Percentiles rank a stretch among this genome's conserved stretches.
Conservation (phyloP, 352 stramenopile genomes). For the Phytophthora sansomeana region DNA sequence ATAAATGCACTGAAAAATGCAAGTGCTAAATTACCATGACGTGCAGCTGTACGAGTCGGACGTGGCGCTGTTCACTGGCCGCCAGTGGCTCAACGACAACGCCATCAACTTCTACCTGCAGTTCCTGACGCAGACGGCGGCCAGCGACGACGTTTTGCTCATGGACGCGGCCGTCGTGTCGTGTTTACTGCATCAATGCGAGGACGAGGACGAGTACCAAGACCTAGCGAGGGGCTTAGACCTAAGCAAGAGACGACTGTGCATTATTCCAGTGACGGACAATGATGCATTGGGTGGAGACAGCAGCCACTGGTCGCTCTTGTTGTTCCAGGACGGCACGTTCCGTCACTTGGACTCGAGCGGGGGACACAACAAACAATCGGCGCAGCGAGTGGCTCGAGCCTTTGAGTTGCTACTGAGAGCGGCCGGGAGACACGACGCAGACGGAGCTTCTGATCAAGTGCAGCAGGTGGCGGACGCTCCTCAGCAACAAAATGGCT, state of each 20-base stretch:
- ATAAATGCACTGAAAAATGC: not conserved
- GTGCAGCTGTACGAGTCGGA: slow-evolving; percentile 86
- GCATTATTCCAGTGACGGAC: slow-evolving; percentile 77
- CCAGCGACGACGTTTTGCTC: slow-evolving; percentile 53
- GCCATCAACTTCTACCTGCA: slow-evolving; percentile 88
- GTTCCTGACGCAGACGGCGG: slow-evolving; percentile 57
- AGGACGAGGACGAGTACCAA: slow-evolving; percentile 79
- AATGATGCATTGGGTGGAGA: slow-evolving; percentile 61
- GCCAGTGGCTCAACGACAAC: slow-evolving; percentile 87
- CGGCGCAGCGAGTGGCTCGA: slow-evolving; percentile 50
- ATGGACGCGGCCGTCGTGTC: slow-evolving; percentile 84
- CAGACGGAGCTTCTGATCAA: slow-evolving; percentile 7
- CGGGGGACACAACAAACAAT: slow-evolving; percentile 58
- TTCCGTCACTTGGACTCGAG: slow-evolving; percentile 86
- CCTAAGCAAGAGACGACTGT: slow-evolving; percentile 50
- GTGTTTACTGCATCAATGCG: slow-evolving; percentile 84
- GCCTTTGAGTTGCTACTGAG: slow-evolving; percentile 56
- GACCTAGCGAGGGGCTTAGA: slow-evolving; percentile 62
- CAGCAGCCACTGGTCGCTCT: slow-evolving; percentile 82
- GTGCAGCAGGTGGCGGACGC: slow-evolving; percentile 47
- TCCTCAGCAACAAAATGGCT: slow-evolving; percentile 81
- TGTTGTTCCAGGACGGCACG: slow-evolving; percentile 48
- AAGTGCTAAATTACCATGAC: slow-evolving; percentile 84
- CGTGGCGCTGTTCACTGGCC: slow-evolving; percentile 65
- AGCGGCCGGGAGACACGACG: slow-evolving; percentile 13